Evolutionary conservation across 371 early-diverging fungal genomes (phyloP).

Genomic region (Mortierella sp.): DNA sequence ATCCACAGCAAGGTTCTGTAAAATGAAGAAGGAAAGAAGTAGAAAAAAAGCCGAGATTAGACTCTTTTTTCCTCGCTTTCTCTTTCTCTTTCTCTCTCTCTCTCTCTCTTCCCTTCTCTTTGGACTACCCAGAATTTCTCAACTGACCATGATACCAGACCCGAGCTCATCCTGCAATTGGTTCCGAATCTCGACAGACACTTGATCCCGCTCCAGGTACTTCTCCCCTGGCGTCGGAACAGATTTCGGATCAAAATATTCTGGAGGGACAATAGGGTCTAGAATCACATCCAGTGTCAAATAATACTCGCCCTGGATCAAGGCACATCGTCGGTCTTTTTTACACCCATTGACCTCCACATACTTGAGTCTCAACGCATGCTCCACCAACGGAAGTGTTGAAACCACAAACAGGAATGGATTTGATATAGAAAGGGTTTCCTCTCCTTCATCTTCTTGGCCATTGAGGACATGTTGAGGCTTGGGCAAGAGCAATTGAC

Average conservation of each 20-base stretch:
- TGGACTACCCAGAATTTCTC: too few species aligned
- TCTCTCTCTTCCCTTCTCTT: background rate
- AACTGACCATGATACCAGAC: constrained; percentile 20
- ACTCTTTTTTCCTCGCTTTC: too few species aligned
- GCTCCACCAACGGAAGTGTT: constrained; percentile 41
- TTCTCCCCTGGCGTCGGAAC: background rate
- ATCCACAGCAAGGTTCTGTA: constrained; percentile 31
- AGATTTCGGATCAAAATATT: constrained; percentile 23
- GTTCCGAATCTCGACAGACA: constrained; percentile 15
- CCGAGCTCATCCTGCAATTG: constrained; percentile 20
- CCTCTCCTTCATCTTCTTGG: background rate
- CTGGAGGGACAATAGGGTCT: constrained; percentile 27
- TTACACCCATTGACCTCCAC: constrained; percentile 37
- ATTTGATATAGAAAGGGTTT: too few species aligned
- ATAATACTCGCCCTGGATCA: constrained; percentile 48
- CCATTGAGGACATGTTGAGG: background rate
- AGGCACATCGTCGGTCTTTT: constrained; percentile 30
- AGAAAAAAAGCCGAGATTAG: too few species aligned
- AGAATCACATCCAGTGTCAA: constrained; percentile 48
- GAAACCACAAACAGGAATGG: constrained; percentile 44
- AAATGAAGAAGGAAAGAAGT: background rate
- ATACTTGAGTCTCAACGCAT: constrained; percentile 33
- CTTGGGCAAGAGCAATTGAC: constrained; percentile 4
- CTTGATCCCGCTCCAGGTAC: background rate
- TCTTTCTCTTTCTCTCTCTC: background rate